Evolutionary conservation across 2,329 filamentous ascomycete genomes (phyloP).

Genomic region (Fusarium mundagurra): DNA sequence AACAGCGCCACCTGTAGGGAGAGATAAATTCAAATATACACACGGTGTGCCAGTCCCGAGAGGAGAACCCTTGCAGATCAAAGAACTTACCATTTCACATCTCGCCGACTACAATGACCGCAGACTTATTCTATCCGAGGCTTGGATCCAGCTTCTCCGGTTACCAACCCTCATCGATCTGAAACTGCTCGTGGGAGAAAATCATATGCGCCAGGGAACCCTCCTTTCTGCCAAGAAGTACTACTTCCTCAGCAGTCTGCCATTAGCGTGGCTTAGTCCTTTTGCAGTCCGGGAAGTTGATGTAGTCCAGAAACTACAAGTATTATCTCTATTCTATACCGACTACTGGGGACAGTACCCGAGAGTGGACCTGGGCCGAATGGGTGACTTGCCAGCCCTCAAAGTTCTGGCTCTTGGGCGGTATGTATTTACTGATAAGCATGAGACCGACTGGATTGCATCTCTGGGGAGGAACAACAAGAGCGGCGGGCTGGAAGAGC

Average conservation of each 20-base stretch:
- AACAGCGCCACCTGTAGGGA: neutral
- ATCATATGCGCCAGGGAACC: accelerated
- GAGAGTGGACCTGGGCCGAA: slow-evolving; percentile 45
- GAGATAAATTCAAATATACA: accelerated
- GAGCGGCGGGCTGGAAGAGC: slow-evolving; percentile 44
- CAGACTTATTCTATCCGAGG: accelerated
- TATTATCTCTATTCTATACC: slow-evolving; percentile 50
- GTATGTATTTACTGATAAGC: slow-evolving; percentile 53
- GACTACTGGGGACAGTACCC: slow-evolving; percentile 52
- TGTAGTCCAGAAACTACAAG: slow-evolving; percentile 35
- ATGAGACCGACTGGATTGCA: slow-evolving; percentile 56
- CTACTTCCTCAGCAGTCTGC: slow-evolving; percentile 21
- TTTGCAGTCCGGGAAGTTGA: no score
- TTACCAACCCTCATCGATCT: neutral
- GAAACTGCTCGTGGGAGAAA: neutral
- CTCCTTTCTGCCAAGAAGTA: neutral
- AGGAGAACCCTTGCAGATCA: accelerated
- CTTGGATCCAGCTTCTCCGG: neutral
- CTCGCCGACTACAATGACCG: neutral
- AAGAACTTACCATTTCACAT: neutral
- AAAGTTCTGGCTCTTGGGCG: slow-evolving; percentile 51
- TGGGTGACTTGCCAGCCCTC: slow-evolving; percentile 47
- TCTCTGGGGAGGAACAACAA: slow-evolving; percentile 34
- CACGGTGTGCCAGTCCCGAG: accelerated
- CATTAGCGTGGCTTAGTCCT: slow-evolving; percentile 22